phyloP scores from a whole-genome alignment of 345 rosid species.

The Punica granatum region DNA sequence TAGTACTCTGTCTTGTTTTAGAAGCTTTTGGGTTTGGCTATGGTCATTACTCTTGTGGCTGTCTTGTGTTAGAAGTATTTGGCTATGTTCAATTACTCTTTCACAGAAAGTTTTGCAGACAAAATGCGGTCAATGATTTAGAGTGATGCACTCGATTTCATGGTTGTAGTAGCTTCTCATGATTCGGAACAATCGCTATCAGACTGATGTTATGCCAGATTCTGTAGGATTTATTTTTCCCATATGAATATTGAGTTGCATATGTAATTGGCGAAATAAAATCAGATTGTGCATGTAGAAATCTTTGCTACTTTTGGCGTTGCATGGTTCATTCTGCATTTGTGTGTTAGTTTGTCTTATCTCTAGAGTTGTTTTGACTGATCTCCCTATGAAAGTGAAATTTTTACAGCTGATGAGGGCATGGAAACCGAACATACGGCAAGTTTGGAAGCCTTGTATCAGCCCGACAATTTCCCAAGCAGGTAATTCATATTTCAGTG shows the following conservation, averaged over 20 bases:
- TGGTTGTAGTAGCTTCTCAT: not conserved
- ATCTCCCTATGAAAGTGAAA: too few relatives aligned
- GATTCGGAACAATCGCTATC: not conserved
- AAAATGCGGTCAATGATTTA: too few relatives aligned
- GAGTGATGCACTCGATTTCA: too few relatives aligned
- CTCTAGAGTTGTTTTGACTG: too few relatives aligned
- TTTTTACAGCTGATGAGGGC: slow-evolving; percentile 62
- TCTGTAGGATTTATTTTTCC: not conserved
- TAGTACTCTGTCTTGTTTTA: not conserved
- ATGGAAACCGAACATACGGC: slow-evolving; percentile 51
- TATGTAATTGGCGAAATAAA: not conserved
- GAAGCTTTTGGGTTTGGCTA: too few relatives aligned
- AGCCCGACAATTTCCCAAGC: slow-evolving; percentile 32
- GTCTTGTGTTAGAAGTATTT: too few relatives aligned
- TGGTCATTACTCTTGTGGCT: too few relatives aligned
- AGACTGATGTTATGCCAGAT: not conserved
- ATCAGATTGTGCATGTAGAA: not conserved
- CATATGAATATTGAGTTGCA: not conserved
- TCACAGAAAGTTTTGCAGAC: not conserved
- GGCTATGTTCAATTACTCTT: not conserved
- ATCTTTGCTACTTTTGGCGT: not conserved
- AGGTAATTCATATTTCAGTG: slow-evolving; percentile 34
- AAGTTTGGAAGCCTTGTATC: slow-evolving; percentile 66
- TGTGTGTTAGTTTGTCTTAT: too few relatives aligned
- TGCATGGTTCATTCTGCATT: too few relatives aligned